Evolutionary conservation across 371 early-diverging fungal genomes (phyloP).

Genomic region (Apophysomyces variabilis): DNA sequence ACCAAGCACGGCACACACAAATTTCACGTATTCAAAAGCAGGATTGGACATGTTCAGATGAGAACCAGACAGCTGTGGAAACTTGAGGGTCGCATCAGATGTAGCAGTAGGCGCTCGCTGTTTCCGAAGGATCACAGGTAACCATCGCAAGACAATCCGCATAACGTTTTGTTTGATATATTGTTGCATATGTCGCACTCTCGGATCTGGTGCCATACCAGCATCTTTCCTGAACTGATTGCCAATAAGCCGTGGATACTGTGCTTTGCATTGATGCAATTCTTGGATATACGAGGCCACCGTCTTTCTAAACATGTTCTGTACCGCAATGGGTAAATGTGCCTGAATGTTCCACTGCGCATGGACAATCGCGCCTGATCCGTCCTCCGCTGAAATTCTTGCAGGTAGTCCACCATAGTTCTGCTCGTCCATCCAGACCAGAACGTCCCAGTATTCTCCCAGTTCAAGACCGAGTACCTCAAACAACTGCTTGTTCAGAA

Average conservation of each 20-base stretch:
- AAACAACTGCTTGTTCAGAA: constrained; percentile 77
- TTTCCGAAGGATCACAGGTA: constrained; percentile 36
- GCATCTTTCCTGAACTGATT: constrained; percentile 15
- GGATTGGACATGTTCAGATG: constrained; percentile 63
- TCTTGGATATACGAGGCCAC: constrained; percentile 63
- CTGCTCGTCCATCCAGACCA: constrained; percentile 92
- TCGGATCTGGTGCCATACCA: constrained; percentile 22
- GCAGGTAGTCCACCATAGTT: constrained; percentile 83
- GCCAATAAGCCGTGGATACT: constrained; percentile 28
- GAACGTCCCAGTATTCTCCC: constrained; percentile 74
- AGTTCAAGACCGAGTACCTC: constrained; percentile 69
- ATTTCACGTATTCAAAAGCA: constrained; percentile 82
- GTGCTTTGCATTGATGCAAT: constrained; percentile 42
- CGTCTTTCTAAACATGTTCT: constrained; percentile 64
- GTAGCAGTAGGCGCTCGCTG: constrained; percentile 17
- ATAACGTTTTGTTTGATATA: constrained; percentile 53
- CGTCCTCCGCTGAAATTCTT: constrained; percentile 20
- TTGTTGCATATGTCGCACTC: constrained; percentile 39
- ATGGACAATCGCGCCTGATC: background rate
- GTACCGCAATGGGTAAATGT: constrained; percentile 79
- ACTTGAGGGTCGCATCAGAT: constrained; percentile 34
- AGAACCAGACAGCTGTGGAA: constrained; percentile 76
- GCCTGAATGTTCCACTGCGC: constrained; percentile 88
- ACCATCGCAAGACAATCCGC: constrained; percentile 51
- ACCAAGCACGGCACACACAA: constrained; percentile 70